Evolutionary conservation across 1,284 basidiomycete species (phyloP), one percentile per base, ranked within the genome.

Genomic region (Salmacisia buchloeana): DNA sequence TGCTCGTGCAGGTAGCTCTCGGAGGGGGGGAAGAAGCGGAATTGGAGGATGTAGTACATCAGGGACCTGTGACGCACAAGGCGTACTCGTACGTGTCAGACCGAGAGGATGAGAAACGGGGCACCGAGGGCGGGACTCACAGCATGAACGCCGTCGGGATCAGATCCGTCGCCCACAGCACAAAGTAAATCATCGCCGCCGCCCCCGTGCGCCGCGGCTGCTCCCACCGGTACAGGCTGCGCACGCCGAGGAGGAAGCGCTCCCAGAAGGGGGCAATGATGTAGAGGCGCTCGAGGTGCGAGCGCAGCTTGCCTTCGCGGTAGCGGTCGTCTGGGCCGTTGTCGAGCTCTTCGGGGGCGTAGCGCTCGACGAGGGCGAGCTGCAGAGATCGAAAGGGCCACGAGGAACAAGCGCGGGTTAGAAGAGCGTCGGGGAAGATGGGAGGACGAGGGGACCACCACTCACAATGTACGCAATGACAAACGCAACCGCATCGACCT

Each of bases 241-340:
- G 70, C 12, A 70, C n/a, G 12, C 63, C 60, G 25, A 31, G 21
- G 3, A 58, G 68, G 13, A 79, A 69, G 63, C 75, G 69, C 59
- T 79, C 77, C 77, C 77, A 79, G 58, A 79, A 79, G 0, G 77
- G 77, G 5, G 77, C 77, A 58, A 79, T 79, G 31, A 77, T 69
- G 61, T 79, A 79, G 33, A 79, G 68, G 5, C 77, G 72, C 60
- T 77, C 76, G 23, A 79, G 58, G 54, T 79, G 77, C 15, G 74
- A 75, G 13, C 77, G 73, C 6, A 72, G 70, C 9, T 70, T 64
- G 29, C 72, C 68, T 58, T 79, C 77, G 45, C 77, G 73, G 60
- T 78, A 79, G 34, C 73, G 65, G 58, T 69, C 67, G 46, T 74
- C 69, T 1, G 74, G 71, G 13, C 66, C 67, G 58, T 77, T 70